A percentile compares a stretch with the other conserved stretches of the same genome.
phyloP scores from a whole-genome alignment of 1,284 basidiomycete genomes.

The Trichosporon coremiiforme region DNA sequence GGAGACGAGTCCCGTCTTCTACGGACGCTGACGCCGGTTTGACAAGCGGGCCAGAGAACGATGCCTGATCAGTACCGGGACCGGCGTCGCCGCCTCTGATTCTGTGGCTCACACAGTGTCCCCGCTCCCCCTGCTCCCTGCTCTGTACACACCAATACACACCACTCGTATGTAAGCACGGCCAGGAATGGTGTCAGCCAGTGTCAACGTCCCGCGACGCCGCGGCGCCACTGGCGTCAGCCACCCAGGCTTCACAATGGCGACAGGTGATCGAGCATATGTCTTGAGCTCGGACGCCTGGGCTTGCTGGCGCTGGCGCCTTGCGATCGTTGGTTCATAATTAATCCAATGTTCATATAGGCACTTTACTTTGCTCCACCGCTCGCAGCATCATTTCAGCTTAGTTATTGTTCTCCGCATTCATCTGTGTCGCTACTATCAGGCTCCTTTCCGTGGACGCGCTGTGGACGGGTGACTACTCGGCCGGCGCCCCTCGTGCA shows the following conservation, averaged over 20 bases:
- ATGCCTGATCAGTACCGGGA: background rate
- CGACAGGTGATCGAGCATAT: background rate
- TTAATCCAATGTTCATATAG: background rate
- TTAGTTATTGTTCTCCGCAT: too few relatives aligned
- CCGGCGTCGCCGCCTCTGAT: conserved; percentile 1
- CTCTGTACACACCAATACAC: too few relatives aligned
- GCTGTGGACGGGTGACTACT: background rate
- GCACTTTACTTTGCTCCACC: background rate
- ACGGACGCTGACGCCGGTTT: too few relatives aligned
- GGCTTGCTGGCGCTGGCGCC: too few relatives aligned
- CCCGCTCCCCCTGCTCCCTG: too few relatives aligned
- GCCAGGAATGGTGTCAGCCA: too few relatives aligned
- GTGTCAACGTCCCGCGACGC: background rate
- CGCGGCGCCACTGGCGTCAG: too few relatives aligned
- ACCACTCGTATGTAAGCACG: too few relatives aligned
- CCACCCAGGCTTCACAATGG: background rate
- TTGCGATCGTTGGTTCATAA: background rate
- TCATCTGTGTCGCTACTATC: too few relatives aligned
- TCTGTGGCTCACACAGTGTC: background rate
- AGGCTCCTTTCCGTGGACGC: background rate
- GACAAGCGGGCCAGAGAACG: background rate
- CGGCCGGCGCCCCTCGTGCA: background rate
- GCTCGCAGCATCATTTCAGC: too few relatives aligned
- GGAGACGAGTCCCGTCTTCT: background rate
- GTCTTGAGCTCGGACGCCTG: background rate